These are phyloP conservation scores for Fusarium circinatum DNA, from an alignment of 2,329 filamentous ascomycete species.

Conservation along the genomic window DNA sequence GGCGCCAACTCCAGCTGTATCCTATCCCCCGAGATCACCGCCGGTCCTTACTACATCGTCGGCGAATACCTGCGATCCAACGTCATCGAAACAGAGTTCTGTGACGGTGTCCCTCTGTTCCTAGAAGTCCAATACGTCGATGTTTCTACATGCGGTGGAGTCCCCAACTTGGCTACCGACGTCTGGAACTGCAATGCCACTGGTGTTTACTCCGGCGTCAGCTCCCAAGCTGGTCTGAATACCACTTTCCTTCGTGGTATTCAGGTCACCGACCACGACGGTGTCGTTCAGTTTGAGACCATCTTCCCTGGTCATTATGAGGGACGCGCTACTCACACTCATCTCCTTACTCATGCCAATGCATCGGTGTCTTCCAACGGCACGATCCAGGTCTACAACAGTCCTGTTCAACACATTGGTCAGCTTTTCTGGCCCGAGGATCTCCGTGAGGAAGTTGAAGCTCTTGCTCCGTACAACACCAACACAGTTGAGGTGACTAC, in stretches of 20 bases:
- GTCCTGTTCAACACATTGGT: conserved; percentile 4
- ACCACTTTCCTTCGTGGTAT: conserved; percentile 14
- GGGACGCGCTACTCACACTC: neutral
- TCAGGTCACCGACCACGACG: conserved; percentile 6
- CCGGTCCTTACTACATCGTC: neutral
- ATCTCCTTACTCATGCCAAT: conserved; percentile 7
- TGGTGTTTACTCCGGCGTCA: conserved; percentile 4
- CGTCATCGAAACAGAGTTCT: neutral
- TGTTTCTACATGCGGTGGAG: neutral
- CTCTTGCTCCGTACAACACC: neutral
- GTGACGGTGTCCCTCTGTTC: conserved; percentile 1
- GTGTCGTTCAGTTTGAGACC: conserved; percentile 8
- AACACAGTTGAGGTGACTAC: neutral
- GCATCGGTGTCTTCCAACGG: conserved; percentile 1
- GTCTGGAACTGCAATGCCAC: conserved; percentile 19
- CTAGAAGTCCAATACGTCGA: conserved; percentile 19
- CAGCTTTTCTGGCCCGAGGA: conserved; percentile 19
- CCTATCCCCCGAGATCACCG: neutral
- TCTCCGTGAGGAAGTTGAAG: neutral
- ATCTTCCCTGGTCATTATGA: conserved; percentile 11
- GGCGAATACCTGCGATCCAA: conserved; percentile 13
- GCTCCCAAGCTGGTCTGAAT: neutral
- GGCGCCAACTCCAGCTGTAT: conserved; percentile 14
- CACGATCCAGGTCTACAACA: conserved; percentile 12
- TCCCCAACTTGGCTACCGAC: neutral